Evolutionary conservation across 305 asterid genomes (phyloP).

Genomic region (Rubia occidens): DNA sequence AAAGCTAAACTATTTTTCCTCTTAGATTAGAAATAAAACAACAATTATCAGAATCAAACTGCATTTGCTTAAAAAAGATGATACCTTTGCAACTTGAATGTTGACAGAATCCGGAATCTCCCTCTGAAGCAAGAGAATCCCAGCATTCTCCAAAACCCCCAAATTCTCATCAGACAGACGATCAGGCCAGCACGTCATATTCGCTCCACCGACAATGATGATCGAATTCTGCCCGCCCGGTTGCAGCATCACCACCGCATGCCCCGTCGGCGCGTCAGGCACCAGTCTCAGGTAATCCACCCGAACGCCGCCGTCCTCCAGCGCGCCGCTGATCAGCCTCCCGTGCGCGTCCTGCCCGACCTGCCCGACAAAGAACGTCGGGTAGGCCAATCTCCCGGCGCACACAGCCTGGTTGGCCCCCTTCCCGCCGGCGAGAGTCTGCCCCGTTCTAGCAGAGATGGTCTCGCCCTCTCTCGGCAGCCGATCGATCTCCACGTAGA

Average conservation of each 20-base stretch:
- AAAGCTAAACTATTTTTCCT: background rate
- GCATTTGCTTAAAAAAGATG: conserved; percentile 10
- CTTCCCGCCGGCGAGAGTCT: conserved; percentile 85
- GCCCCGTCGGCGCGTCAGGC: conserved; percentile 71
- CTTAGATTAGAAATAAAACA: background rate
- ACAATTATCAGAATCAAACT: background rate
- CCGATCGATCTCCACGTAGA: conserved; percentile 79
- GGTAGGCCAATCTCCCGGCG: conserved; percentile 53
- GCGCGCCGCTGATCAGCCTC: conserved; percentile 54
- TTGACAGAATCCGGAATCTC: conserved; percentile 90
- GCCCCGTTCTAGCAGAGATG: conserved; percentile 63
- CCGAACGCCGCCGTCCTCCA: conserved; percentile 57
- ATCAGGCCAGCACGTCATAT: conserved; percentile 83
- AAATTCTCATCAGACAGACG: conserved; percentile 43
- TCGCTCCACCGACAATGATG: conserved; percentile 86
- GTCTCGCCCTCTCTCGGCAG: conserved; percentile 82
- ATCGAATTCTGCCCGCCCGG: conserved; percentile 79
- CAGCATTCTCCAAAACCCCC: conserved; percentile 57
- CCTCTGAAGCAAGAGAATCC: conserved; percentile 88
- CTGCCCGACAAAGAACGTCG: conserved; percentile 78
- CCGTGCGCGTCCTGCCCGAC: conserved; percentile 88
- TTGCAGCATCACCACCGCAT: conserved; percentile 94
- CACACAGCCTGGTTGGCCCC: conserved; percentile 99
- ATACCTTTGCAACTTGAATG: conserved; percentile 82
- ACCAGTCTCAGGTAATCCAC: conserved; percentile 49